These are phyloP conservation scores for Chalciporus chontae DNA, from an alignment of 768 basidiomycete genomes.

Conservation along the genomic window DNA sequence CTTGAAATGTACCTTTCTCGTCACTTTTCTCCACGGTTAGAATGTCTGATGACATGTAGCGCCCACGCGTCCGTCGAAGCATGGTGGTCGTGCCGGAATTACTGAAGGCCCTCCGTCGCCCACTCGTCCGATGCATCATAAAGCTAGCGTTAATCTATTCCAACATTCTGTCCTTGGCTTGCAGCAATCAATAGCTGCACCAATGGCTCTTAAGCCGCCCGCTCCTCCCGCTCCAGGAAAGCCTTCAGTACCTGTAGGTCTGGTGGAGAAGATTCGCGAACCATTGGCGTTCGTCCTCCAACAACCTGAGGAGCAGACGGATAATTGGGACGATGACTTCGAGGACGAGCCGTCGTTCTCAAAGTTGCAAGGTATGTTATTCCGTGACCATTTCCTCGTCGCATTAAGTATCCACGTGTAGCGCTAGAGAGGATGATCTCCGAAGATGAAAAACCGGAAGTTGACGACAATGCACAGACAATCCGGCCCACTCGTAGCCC, in stretches of 20 bases:
- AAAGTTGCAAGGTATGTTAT: conserved; percentile 60
- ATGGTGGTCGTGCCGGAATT: conserved; percentile 40
- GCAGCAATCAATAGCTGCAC: conserved; percentile 34
- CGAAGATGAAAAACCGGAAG: conserved; percentile 53
- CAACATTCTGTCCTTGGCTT: conserved; percentile 33
- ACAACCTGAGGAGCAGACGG: conserved; percentile 80
- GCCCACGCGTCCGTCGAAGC: conserved; percentile 71
- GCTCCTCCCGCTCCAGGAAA: conserved; percentile 16
- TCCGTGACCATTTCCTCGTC: neutral
- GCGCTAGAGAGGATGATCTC: conserved; percentile 59
- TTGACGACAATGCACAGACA: conserved; percentile 76
- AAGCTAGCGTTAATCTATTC: conserved; percentile 24
- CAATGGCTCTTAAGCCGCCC: conserved; percentile 24
- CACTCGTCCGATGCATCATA: conserved; percentile 32
- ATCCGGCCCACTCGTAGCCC: conserved; percentile 78
- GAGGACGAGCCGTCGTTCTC: conserved; percentile 88
- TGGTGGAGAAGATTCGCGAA: conserved; percentile 41
- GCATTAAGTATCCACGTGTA: conserved; percentile 19
- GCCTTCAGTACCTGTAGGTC: conserved; percentile 23
- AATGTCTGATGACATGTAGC: conserved; percentile 38
- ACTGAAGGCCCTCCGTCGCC: conserved; percentile 42
- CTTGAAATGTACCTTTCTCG: conserved; percentile 63
- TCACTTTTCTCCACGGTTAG: conserved; percentile 13
- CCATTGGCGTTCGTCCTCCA: conserved; percentile 65
- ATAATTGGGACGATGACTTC: conserved; percentile 99